These are phyloP conservation scores for Dictyostelium purpureum DNA, from an alignment of 78 protist genomes.

Conservation along the genomic window DNA sequence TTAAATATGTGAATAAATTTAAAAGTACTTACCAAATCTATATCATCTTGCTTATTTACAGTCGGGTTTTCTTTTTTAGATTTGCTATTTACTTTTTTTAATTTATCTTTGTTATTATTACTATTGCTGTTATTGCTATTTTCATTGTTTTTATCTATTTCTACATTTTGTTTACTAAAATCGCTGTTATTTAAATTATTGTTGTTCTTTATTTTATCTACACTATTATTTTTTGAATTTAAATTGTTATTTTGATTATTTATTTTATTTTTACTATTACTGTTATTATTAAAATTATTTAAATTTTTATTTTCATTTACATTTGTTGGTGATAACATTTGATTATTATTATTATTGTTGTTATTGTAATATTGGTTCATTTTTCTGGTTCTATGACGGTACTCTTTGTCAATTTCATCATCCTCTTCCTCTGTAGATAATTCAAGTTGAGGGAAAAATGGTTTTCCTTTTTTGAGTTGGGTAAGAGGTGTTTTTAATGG, in stretches of 20 bases:
- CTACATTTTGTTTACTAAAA: background rate
- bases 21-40: background rate
- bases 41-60: background rate
- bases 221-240: background rate
- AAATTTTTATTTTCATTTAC: background rate
- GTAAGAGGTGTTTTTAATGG: background rate
- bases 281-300: background rate
- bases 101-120: too few relatives aligned
- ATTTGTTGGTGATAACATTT: background rate
- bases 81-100: background rate
- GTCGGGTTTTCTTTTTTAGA: background rate
- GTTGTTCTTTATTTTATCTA: background rate
- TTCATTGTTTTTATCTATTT: background rate
- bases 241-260: background rate
- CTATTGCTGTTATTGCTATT: background rate
- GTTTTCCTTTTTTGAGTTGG: background rate
- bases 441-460: background rate
- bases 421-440: constrained; percentile 9
- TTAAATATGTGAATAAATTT: background rate
- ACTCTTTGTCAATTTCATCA: constrained; percentile 6
- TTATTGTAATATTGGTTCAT: background rate
- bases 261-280: background rate
- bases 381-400: background rate
- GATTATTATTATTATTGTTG: background rate
- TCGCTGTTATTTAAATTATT: background rate